phyloP scores from a whole-genome alignment of 208 protist species.

The Spongospora subterranea region DNA sequence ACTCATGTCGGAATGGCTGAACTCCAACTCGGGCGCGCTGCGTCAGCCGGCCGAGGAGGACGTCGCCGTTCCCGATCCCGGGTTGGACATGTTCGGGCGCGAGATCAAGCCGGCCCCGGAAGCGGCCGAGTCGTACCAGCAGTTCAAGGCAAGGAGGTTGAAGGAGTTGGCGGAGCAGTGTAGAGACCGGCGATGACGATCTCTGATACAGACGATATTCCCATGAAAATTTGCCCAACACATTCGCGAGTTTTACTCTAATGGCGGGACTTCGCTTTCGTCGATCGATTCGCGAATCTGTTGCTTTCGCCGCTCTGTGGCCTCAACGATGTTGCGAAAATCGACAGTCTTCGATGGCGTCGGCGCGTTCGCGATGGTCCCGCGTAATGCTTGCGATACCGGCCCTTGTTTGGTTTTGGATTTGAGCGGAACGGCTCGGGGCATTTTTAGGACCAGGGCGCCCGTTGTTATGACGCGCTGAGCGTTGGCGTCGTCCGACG shows the following conservation, averaged over 20 bases:
- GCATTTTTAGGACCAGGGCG: constrained; percentile 11
- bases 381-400: too few species aligned
- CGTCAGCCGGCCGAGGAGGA: neutral
- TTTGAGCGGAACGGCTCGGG: neutral
- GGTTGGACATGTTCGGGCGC: neutral
- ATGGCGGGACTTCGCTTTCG: too few species aligned
- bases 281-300: too few species aligned
- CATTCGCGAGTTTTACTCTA: too few species aligned
- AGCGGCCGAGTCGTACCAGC: neutral
- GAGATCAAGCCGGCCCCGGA: neutral
- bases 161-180: constrained; percentile 18
- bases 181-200: too few species aligned
- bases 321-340: too few species aligned
- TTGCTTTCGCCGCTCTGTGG: too few species aligned
- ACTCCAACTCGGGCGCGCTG: neutral
- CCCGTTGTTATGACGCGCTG: constrained; percentile 40
- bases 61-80: neutral
- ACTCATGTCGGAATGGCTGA: constrained; percentile 39
- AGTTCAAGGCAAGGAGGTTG: constrained; percentile 32
- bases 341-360: too few species aligned
- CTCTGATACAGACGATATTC: too few species aligned
- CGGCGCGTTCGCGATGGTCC: too few species aligned
- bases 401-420: too few species aligned
- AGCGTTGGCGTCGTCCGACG: neutral
- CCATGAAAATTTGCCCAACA: too few species aligned